phyloP scores from a whole-genome alignment of 2,329 filamentous ascomycete species.

The Microsporum ferrugineum region DNA sequence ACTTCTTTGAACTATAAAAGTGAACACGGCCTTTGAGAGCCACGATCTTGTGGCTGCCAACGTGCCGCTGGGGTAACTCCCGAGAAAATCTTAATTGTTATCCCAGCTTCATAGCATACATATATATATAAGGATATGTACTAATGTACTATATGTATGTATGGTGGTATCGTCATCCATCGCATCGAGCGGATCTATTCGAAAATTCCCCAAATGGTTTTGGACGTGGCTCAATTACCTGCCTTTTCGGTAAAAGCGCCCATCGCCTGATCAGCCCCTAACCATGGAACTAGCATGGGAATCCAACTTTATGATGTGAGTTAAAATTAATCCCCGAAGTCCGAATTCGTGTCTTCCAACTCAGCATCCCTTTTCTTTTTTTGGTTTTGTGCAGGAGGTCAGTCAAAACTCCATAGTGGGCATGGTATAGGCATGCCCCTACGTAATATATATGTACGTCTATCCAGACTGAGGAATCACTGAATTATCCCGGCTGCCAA shows the following conservation, averaged over 20 bases:
- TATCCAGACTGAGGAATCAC: background rate
- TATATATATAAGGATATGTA: too few relatives aligned
- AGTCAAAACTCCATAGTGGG: background rate
- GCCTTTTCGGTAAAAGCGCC: slow-evolving; percentile 2
- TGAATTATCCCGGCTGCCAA: background rate
- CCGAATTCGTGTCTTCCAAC: background rate
- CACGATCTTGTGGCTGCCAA: background rate
- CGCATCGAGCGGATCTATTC: slow-evolving; percentile 2
- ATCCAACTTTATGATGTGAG: slow-evolving; percentile 1
- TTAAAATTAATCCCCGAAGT: slow-evolving; percentile 3
- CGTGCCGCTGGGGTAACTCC: background rate
- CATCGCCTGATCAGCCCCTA: background rate
- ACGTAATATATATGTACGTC: background rate
- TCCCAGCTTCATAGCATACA: background rate
- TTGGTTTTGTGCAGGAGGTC: background rate
- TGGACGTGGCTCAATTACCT: slow-evolving; percentile 1
- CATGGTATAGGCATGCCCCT: background rate
- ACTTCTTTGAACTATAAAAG: background rate
- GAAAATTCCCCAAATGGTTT: background rate
- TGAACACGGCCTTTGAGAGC: background rate
- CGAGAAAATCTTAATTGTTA: background rate
- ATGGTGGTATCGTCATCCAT: background rate
- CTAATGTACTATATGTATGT: too few relatives aligned
- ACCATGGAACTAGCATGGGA: background rate
- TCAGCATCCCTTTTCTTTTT: background rate